phyloP scores from a whole-genome alignment of 768 basidiomycete genomes.

The Cystobasidiopsis lactophilus region DNA sequence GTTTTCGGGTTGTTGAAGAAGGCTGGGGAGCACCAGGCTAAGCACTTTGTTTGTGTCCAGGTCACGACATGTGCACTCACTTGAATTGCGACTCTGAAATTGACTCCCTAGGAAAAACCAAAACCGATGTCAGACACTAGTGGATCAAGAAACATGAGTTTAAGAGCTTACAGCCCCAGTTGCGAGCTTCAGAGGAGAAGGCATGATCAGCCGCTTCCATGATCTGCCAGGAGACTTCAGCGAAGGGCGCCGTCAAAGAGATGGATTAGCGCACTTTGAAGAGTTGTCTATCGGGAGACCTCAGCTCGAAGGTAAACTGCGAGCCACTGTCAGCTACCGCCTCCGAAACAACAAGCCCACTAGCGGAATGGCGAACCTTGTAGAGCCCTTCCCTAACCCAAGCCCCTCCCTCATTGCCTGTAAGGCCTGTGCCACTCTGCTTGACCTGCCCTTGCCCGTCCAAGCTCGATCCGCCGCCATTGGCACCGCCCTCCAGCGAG shows the following conservation, averaged over 20 bases:
- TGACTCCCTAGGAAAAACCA: neutral
- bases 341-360: slow-evolving; percentile 4
- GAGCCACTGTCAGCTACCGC: slow-evolving; percentile 7
- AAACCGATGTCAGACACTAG: neutral
- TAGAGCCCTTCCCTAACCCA: neutral
- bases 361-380: too few species aligned
- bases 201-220: slow-evolving; percentile 26
- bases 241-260: neutral
- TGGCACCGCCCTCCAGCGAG: neutral
- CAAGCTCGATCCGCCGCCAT: neutral
- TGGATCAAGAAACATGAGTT: neutral
- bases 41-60: slow-evolving; percentile 12
- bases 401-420: neutral
- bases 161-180: slow-evolving; percentile 23
- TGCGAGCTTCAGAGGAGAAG: slow-evolving; percentile 23
- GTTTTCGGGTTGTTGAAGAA: slow-evolving; percentile 18
- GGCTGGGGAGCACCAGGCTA: slow-evolving; percentile 8
- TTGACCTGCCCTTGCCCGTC: neutral
- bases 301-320: slow-evolving; percentile 16
- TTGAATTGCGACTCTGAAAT: neutral
- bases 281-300: neutral
- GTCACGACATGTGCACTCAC: neutral
- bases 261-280: too few species aligned
- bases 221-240: slow-evolving; percentile 6
- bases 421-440: neutral